Percentiles rank a stretch among this genome's conserved stretches.
Conservation (phyloP, 2,329 filamentous ascomycete genomes). For the Cercospora berteroae region DNA sequence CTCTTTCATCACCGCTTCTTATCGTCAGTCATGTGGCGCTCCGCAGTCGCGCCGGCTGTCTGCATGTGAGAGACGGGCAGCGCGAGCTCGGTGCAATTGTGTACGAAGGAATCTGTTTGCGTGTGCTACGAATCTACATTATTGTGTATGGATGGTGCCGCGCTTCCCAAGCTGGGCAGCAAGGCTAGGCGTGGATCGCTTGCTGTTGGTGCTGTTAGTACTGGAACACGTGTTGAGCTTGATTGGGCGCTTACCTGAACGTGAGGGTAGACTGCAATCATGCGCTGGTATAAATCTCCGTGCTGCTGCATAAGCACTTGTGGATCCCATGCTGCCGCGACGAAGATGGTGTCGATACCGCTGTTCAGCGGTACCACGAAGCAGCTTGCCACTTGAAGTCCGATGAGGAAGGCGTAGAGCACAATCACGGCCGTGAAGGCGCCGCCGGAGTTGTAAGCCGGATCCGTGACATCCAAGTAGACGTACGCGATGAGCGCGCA, state of each 20-base stretch:
- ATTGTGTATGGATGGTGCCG: constrained; percentile 1
- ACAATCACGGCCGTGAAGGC: constrained; percentile 74
- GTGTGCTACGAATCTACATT: constrained; percentile 5
- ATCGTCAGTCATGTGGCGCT: neutral
- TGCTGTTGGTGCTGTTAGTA: constrained; percentile 51
- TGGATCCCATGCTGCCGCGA: constrained; percentile 67
- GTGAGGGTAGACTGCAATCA: constrained; percentile 79
- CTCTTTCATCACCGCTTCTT: constrained; percentile 13
- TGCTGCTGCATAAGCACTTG: constrained; percentile 77
- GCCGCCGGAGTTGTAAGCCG: constrained; percentile 68
- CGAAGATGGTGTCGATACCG: constrained; percentile 90
- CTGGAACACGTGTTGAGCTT: constrained; percentile 9
- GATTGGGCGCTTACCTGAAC: constrained; percentile 18
- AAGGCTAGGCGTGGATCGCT: constrained; percentile 53
- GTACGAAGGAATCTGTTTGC: neutral
- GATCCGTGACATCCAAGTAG: constrained; percentile 81
- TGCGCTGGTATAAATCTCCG: constrained; percentile 72
- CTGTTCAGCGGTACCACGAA: constrained; percentile 85
- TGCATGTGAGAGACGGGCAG: neutral
- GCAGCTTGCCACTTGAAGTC: constrained; percentile 82
- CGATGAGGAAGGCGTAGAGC: constrained; percentile 84
- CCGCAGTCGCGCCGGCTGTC: neutral
- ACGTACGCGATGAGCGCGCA: constrained; percentile 80
- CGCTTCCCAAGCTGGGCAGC: neutral
- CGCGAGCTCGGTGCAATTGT: neutral